These are phyloP conservation scores for Quercus mongolica DNA, from an alignment of 306 rosid genomes.

Conservation along the genomic window DNA sequence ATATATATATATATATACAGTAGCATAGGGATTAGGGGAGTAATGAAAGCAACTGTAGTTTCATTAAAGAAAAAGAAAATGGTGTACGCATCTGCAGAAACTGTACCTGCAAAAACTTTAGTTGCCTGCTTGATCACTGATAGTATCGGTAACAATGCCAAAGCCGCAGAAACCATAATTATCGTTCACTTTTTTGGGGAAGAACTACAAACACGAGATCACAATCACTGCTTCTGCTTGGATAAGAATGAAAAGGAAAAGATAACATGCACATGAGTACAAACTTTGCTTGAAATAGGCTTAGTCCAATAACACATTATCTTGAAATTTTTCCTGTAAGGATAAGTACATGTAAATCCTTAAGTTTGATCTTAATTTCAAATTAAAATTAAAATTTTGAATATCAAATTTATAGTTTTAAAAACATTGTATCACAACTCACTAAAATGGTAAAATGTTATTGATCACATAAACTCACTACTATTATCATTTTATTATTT, in stretches of 20 bases:
- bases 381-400: not conserved
- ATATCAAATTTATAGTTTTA: no score
- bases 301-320: not conserved
- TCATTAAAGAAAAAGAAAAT: not conserved
- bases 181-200: not conserved
- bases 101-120: not conserved
- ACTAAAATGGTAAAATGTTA: no score
- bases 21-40: not conserved
- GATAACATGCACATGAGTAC: not conserved
- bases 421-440: no score
- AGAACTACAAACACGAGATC: not conserved
- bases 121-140: not conserved
- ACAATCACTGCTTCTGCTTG: not conserved
- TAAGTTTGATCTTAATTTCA: not conserved
- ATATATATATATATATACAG: not conserved
- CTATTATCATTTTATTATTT: no score
- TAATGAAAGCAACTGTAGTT: slow-evolving; percentile 1
- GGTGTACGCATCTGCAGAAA: not conserved
- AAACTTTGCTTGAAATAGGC: not conserved
- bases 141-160: not conserved
- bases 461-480: no score
- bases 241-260: not conserved
- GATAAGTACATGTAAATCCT: no score
- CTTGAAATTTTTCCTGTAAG: not conserved
- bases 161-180: not conserved